phyloP scores from a whole-genome alignment of 345 rosid genomes.

The Hibiscus trionum region DNA sequence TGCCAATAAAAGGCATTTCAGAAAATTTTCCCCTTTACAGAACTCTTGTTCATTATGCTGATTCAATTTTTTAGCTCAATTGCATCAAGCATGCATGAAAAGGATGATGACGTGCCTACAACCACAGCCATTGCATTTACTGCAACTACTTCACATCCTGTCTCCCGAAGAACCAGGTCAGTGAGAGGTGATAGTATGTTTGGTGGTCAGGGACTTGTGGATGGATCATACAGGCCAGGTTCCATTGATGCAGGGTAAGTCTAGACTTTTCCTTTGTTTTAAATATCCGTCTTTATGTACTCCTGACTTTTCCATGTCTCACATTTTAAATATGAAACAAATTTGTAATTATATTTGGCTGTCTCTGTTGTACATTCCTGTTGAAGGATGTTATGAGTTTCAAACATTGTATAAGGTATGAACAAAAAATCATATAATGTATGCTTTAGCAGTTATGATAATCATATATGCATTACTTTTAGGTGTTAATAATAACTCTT shows the following conservation, averaged over 20 bases:
- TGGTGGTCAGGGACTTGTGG: constrained; percentile 46
- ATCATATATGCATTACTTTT: background rate
- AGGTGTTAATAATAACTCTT: background rate
- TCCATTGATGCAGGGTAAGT: constrained; percentile 74
- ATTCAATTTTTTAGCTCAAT: constrained; percentile 60
- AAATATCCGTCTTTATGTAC: background rate
- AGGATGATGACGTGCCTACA: constrained; percentile 86
- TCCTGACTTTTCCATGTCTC: background rate
- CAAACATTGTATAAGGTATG: background rate
- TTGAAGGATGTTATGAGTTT: constrained; percentile 5
- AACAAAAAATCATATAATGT: too few relatives aligned
- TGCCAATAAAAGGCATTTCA: background rate
- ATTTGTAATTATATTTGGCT: background rate
- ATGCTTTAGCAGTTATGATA: background rate
- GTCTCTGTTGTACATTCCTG: background rate
- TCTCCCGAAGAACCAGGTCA: constrained; percentile 85
- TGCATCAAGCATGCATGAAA: constrained; percentile 64
- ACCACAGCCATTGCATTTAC: constrained; percentile 64
- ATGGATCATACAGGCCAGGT: constrained; percentile 61
- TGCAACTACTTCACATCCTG: constrained; percentile 63
- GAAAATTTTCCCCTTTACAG: background rate
- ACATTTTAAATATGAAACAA: background rate
- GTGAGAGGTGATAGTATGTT: constrained; percentile 70
- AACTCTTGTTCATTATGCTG: constrained; percentile 23
- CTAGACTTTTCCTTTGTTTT: background rate